A percentile compares a stretch with the other conserved stretches of the same genome.
Conservation (phyloP, 2,329 filamentous ascomycete species). For the Rhytidhysteron rufulum region DNA sequence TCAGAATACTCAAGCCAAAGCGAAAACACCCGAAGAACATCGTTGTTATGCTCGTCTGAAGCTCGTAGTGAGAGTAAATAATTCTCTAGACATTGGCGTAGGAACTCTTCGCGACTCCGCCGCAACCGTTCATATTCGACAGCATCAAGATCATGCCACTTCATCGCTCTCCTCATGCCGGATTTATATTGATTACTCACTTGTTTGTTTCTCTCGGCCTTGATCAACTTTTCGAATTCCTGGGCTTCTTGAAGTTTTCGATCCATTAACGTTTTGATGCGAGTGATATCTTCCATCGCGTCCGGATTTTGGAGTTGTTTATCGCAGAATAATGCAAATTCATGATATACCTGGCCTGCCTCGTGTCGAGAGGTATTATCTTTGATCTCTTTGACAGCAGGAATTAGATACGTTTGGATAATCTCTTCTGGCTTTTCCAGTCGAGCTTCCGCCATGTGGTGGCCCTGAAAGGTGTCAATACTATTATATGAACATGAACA, state of each 20-base stretch:
- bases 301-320: slow-evolving; percentile 86
- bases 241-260: slow-evolving; percentile 77
- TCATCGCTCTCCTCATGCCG: slow-evolving; percentile 68
- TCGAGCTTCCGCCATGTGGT: slow-evolving; percentile 83
- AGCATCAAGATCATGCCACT: slow-evolving; percentile 87
- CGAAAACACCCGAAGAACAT: slow-evolving; percentile 86
- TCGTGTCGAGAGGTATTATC: slow-evolving; percentile 64
- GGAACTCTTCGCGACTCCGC: slow-evolving; percentile 72
- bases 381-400: slow-evolving; percentile 77
- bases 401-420: slow-evolving; percentile 78
- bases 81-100: slow-evolving; percentile 87
- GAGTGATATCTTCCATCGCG: slow-evolving; percentile 75
- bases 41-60: slow-evolving; percentile 84
- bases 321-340: slow-evolving; percentile 94
- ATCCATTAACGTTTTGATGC: slow-evolving; percentile 73
- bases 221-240: slow-evolving; percentile 63
- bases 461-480: slow-evolving; percentile 54
- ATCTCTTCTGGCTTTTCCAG: slow-evolving; percentile 90
- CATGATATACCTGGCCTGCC: slow-evolving; percentile 85
- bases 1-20: slow-evolving; percentile 87
- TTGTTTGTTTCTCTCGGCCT: slow-evolving; percentile 40
- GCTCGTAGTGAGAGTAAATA: slow-evolving; percentile 82
- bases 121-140: slow-evolving; percentile 78
- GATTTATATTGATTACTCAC: slow-evolving; percentile 51
- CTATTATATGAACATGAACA: neutral